Evolutionary conservation across 2,329 filamentous ascomycete genomes (phyloP).

Genomic region (Pezicula carpinea): DNA sequence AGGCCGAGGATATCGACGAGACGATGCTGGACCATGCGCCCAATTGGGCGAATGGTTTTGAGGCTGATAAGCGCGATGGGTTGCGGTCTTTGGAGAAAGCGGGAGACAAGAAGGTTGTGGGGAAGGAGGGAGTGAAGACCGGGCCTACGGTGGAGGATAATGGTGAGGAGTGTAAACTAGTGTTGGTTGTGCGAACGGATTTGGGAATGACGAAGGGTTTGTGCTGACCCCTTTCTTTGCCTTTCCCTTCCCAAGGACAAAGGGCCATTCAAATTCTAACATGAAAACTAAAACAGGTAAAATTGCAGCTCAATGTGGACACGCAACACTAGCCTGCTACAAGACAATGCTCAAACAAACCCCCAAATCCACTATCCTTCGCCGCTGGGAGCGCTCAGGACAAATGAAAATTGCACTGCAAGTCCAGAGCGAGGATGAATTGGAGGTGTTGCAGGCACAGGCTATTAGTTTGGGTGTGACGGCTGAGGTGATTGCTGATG

Average conservation of each 20-base stretch:
- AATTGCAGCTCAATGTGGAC: conserved; percentile 91
- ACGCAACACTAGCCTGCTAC: conserved; percentile 97
- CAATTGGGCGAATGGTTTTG: conserved; percentile 60
- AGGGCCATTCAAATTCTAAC: conserved; percentile 3
- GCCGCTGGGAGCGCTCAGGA: conserved; percentile 79
- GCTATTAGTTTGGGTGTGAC: conserved; percentile 81
- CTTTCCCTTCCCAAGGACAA: too few relatives aligned
- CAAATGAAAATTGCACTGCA: conserved; percentile 95
- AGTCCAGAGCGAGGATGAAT: conserved; percentile 78
- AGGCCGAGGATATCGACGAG: conserved; percentile 61
- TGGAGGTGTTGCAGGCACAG: conserved; percentile 68
- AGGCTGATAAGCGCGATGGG: conserved; percentile 55
- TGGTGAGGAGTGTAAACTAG: conserved; percentile 87
- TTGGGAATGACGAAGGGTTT: conserved; percentile 95
- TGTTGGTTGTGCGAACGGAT: conserved; percentile 88
- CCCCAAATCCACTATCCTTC: conserved; percentile 59
- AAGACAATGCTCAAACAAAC: conserved; percentile 64
- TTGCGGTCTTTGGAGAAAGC: conserved; percentile 33
- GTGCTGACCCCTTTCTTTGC: conserved; percentile 19
- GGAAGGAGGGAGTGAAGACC: conserved; percentile 39
- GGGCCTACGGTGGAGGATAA: conserved; percentile 28
- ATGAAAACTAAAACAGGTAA: conserved; percentile 61
- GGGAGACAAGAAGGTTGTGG: conserved; percentile 34
- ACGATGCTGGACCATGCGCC: conserved; percentile 59
- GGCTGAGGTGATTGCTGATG: conserved; percentile 87